Conservation (phyloP, 75 land plant species). For the Sequoiadendron giganteum region DNA sequence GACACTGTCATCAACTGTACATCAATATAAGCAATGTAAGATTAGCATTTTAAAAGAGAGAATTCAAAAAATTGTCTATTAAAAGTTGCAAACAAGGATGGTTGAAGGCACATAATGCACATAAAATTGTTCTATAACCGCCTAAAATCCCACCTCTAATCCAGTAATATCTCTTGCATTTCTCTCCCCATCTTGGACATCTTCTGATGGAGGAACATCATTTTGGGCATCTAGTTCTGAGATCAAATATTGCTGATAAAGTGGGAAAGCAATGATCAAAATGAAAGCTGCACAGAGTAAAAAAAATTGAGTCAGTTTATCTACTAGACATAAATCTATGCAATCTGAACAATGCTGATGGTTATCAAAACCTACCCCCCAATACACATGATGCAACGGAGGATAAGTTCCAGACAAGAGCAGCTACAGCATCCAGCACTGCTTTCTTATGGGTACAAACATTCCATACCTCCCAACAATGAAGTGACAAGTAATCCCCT, state of each 20-base stretch:
- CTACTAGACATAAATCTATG: neutral
- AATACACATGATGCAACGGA: neutral
- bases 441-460: conserved; percentile 13
- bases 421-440: neutral
- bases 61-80: neutral
- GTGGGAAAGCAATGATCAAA: neutral
- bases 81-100: neutral
- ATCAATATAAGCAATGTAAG: too few species aligned
- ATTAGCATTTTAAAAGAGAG: neutral
- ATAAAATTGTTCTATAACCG: neutral
- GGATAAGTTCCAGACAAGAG: conserved; percentile 12
- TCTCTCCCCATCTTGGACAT: conserved; percentile 6
- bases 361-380: neutral
- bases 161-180: conserved; percentile 7
- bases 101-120: neutral
- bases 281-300: conserved; percentile 4
- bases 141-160: neutral
- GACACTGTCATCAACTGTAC: conserved; percentile 3
- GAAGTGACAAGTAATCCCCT: conserved; percentile 7
- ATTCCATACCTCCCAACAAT: conserved; percentile 5
- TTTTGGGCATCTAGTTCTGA: neutral
- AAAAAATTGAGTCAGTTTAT: neutral
- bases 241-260: conserved; percentile 1
- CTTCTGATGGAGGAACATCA: conserved; percentile 10
- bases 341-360: neutral